phyloP scores from a whole-genome alignment of 768 basidiomycete genomes.

The Dentipellis fragilis region DNA sequence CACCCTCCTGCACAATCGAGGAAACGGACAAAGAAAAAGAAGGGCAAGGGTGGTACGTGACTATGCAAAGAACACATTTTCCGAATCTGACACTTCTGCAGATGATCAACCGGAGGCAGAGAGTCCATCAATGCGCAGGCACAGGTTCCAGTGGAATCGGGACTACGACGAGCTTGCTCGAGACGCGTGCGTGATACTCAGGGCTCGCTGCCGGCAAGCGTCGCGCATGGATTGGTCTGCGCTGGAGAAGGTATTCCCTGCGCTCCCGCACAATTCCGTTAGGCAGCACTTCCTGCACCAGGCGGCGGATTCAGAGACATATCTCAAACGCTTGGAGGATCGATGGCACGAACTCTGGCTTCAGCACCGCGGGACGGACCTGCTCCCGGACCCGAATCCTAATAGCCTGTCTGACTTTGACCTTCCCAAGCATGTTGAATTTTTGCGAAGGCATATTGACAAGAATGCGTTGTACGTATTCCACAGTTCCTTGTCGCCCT shows the following conservation, averaged over 20 bases:
- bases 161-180: conserved; percentile 86
- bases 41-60: conserved; percentile 16
- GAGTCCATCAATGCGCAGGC: conserved; percentile 30
- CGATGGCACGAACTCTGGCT: conserved; percentile 75
- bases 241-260: conserved; percentile 71
- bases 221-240: conserved; percentile 61
- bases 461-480: conserved; percentile 74
- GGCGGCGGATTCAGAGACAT: conserved; percentile 57
- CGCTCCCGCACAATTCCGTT: conserved; percentile 61
- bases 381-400: conserved; percentile 64
- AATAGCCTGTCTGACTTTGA: conserved; percentile 65
- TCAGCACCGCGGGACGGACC: conserved; percentile 53
- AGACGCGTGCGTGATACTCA: conserved; percentile 76
- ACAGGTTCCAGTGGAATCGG: conserved; percentile 73
- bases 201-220: conserved; percentile 58
- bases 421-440: conserved; percentile 70
- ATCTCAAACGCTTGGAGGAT: conserved; percentile 70
- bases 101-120: neutral
- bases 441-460: conserved; percentile 72
- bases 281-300: conserved; percentile 60
- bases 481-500: neutral
- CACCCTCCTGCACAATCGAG: conserved; percentile 17
- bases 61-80: neutral
- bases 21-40: conserved; percentile 16
- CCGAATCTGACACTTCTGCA: neutral